A percentile compares a stretch with the other conserved stretches of the same genome.
phyloP scores from a whole-genome alignment of 169 alveolate species.

The Plasmodium chabaudi region DNA sequence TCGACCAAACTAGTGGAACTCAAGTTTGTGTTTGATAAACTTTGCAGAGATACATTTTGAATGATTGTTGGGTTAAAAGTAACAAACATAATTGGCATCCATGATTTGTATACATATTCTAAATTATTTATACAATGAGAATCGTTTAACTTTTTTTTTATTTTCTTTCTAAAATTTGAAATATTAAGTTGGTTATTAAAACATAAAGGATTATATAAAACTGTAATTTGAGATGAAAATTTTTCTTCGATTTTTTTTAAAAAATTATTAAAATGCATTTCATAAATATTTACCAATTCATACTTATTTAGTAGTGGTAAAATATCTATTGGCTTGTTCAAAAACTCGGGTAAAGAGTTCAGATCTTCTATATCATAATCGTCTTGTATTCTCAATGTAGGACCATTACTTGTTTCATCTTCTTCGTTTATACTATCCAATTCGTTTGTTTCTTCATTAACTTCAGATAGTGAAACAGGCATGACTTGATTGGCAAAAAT shows the following conservation, averaged over 20 bases:
- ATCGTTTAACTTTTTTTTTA: not conserved
- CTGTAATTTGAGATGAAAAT: conserved; percentile 23
- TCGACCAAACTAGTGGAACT: too few species aligned
- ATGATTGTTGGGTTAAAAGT: conserved; percentile 21
- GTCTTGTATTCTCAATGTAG: not conserved
- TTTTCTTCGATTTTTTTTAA: conserved; percentile 26
- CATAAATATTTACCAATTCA: conserved; percentile 28
- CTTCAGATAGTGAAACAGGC: not conserved
- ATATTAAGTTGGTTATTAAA: conserved; percentile 11
- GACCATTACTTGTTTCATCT: not conserved
- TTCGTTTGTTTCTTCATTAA: not conserved
- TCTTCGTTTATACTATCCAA: too few species aligned
- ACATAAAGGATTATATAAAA: conserved; percentile 49
- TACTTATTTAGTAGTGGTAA: not conserved
- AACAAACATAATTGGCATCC: conserved; percentile 33
- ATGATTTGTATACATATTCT: conserved; percentile 14
- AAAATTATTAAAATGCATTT: conserved; percentile 13
- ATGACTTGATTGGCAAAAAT: not conserved
- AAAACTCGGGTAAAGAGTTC: not conserved
- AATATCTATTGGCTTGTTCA: conserved; percentile 2
- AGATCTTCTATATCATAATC: not conserved
- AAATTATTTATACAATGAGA: not conserved
- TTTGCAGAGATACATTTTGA: not conserved
- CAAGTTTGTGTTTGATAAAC: not conserved
- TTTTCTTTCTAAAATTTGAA: conserved; percentile 19